Base-by-base conservation (phyloP, 805 yeast genomes). In the Blastobotrys robertii region DNA sequence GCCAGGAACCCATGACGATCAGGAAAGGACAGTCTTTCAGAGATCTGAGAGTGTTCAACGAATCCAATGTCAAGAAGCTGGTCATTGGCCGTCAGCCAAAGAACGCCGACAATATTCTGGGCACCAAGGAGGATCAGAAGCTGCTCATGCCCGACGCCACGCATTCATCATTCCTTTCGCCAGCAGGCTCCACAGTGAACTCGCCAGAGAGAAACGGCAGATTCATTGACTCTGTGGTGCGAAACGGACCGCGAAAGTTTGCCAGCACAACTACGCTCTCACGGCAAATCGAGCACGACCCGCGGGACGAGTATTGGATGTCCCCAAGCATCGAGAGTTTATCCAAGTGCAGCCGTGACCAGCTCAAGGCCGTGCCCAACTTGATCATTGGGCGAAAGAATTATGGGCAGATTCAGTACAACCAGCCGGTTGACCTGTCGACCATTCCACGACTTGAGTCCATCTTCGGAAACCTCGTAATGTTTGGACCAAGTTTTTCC, bases 391-490 rank as follows among this genome's bases (percentile, higher is more conserved):
- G 96, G 1, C 77, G 88, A 47, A 70, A 70, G 44, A 75, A 76
- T 44, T 79, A 67, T 56, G 97, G 97, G 41, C 63, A 61, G 45
- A 68, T 88, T 43, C 81, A 76, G 52, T 88, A 83, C 57, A 56
- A 76, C 32, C 65, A 72, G 41, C 86, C 94, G 1, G 90, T 88
- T 30, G 95, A 88, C 58, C 66, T 88, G 50, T 76, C 94, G 0
- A 60, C 75, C 2, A 62, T 82, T 45, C 67, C 77, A 1, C 72
- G 76, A 39, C 57, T 81, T 42, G 72, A 78, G 5, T 71, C 76
- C 15, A 72, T 82, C 28, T 69, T 82, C 28, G 85, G 85, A n/a
- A 72, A 70, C 13, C 53, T 83, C 3, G 73, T 86, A 30, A 64
- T 71, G 1, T 79, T 88, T 54, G 73, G 71, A n/a, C 67, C 72